Base-by-base conservation (phyloP, 345 rosid species). In the Populus euphratica region DNA sequence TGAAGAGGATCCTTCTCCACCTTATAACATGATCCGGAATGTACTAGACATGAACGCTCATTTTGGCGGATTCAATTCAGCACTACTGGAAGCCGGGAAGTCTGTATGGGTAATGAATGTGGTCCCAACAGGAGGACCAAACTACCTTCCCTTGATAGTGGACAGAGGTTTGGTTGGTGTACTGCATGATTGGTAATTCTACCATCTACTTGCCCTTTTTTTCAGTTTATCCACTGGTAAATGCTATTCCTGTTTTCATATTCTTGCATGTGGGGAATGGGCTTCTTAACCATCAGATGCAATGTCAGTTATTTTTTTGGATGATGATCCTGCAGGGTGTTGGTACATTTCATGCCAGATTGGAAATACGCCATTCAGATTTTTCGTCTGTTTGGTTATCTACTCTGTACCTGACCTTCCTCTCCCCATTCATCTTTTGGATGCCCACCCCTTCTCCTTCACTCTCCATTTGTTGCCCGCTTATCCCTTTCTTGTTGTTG, bases 61-160 rank as follows among this genome's bases (percentile, higher is more conserved):
- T 76, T 92, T 87, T 72, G 98, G 98, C 68, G 97, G 98, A 41
- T 86, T 96, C 70, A 96, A 91, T 81, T 84, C 97, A 76, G 98
- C 97, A 17, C 76, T 96, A 71, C 75, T 96, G 80, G 93, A 90
- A 88, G 83, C 87, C 25, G 91, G 92, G 63, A 96, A 94, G 84
- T 91, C 93, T 23, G 92, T 88, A 2, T 96, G 99, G 99, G 99
- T 96, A 80, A 92, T 96, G 99, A 96, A 96, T 67, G 97, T 90
- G 59, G 97, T 96, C 68, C 97, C 99, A 21, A 92, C 91, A 6
- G 86, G 77, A 77, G 99, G 95, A 77, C 88, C 88, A 64, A 94
- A 96, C 86, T 85, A 87, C 82, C 96, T 96, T 73, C 92, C 99
- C 3, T 56, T 93, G 85, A 92, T 96, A 74, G 89, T 92, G 62